phyloP scores from a whole-genome alignment of 495 filamentous ascomycete genomes.

The Trichodelitschia bisporula region DNA sequence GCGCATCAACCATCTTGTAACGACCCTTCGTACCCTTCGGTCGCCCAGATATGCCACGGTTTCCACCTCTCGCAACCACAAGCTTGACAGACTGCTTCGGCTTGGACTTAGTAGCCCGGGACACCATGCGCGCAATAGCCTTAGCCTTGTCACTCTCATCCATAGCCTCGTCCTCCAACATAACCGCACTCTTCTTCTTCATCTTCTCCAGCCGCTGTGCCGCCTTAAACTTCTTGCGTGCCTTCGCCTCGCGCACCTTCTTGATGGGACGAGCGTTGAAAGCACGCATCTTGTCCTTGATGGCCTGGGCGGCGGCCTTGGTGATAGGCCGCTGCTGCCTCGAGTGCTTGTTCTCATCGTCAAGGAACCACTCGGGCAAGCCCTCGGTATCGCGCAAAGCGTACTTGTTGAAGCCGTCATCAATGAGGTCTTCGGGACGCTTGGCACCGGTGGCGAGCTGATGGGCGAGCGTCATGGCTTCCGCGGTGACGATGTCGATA shows the following conservation, averaged over 20 bases:
- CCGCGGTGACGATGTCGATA: constrained; percentile 95
- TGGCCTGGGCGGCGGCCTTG: constrained; percentile 72
- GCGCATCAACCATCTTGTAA: constrained; percentile 95
- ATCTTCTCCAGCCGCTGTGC: constrained; percentile 77
- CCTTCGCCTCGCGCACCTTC: constrained; percentile 92
- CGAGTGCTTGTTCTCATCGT: constrained; percentile 70
- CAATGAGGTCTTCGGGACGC: constrained; percentile 48
- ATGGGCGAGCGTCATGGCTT: constrained; percentile 97
- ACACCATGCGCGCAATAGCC: constrained; percentile 59
- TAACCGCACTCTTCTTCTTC: constrained; percentile 72
- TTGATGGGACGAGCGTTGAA: constrained; percentile 96
- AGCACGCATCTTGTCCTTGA: constrained; percentile 81
- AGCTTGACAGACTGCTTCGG: constrained; percentile 45
- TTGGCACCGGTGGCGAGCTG: constrained; percentile 69
- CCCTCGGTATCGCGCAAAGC: constrained; percentile 80
- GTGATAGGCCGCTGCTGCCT: constrained; percentile 64
- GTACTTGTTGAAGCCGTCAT: constrained; percentile 84
- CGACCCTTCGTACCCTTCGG: constrained; percentile 80
- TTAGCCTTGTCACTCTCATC: constrained; percentile 87
- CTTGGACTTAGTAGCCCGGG: constrained; percentile 61
- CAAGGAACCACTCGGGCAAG: constrained; percentile 92
- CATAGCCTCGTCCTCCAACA: constrained; percentile 71
- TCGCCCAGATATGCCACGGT: constrained; percentile 57
- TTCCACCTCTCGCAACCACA: constrained; percentile 66
- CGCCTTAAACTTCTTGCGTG: constrained; percentile 88